A percentile compares a stretch with the other conserved stretches of the same genome.
These are phyloP conservation scores for Coemansia brasiliensis DNA, from an alignment of 192 early-diverging fungal species.

Conservation along the genomic window DNA sequence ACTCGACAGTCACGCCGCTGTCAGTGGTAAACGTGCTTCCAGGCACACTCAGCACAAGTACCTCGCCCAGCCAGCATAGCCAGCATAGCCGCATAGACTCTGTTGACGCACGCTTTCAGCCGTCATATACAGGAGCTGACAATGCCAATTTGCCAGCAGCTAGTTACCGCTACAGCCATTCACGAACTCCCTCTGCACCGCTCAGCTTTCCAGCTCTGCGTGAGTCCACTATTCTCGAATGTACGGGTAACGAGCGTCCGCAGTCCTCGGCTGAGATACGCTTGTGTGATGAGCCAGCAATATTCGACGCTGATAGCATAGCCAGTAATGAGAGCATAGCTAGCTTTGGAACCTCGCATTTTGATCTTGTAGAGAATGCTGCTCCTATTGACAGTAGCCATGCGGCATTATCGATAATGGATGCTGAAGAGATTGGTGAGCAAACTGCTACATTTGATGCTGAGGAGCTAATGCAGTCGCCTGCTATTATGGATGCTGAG, in stretches of 20 bases:
- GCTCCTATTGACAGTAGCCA: conserved; percentile 8
- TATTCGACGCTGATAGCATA: conserved; percentile 35
- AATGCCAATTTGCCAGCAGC: conserved; percentile 18
- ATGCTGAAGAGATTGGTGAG: conserved; percentile 9
- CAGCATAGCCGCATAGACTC: conserved; percentile 8
- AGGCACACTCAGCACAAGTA: conserved; percentile 13
- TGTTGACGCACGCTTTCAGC: conserved; percentile 5
- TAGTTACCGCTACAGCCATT: conserved; percentile 10
- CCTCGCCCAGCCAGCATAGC: conserved; percentile 24
- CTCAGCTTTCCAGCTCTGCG: conserved; percentile 5
- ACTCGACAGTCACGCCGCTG: conserved; percentile 39
- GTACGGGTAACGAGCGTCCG: conserved; percentile 3
- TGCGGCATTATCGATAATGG: conserved; percentile 13
- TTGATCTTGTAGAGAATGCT: conserved; percentile 47
- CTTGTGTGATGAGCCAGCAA: background rate
- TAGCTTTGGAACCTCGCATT: conserved; percentile 17
- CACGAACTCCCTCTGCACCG: conserved; percentile 26
- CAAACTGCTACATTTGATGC: conserved; percentile 20
- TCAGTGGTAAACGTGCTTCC: conserved; percentile 50
- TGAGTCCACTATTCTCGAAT: background rate
- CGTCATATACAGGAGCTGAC: conserved; percentile 14
- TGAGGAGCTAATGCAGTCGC: conserved; percentile 13
- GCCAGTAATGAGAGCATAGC: background rate
- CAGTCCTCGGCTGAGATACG: conserved; percentile 15
- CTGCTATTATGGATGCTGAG: background rate